These are phyloP conservation scores for Hsuehochloa calcarea DNA, from an alignment of 176 grass and related monocot species.

Conservation along the genomic window DNA sequence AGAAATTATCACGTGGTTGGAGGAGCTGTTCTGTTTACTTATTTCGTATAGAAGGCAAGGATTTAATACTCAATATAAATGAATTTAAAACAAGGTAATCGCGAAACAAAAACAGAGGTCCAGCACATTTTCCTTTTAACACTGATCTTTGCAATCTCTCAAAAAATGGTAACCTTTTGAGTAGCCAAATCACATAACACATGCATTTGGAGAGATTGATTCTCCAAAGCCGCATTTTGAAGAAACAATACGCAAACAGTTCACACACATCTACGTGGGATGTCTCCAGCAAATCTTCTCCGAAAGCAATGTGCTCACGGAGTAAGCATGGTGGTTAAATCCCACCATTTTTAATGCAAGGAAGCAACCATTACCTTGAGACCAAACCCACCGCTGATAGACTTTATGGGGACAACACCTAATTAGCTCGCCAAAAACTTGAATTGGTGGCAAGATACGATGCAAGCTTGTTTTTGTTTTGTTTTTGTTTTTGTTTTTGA, in stretches of 20 bases:
- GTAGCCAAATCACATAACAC: background rate
- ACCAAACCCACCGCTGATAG: slow-evolving; percentile 26
- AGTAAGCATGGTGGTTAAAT: slow-evolving; percentile 21
- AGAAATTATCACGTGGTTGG: slow-evolving; percentile 23
- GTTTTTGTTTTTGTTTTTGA: too few relatives aligned
- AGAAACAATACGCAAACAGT: background rate
- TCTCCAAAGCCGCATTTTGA: background rate
- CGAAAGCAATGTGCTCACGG: slow-evolving; percentile 16
- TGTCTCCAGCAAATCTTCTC: background rate
- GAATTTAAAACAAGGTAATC: background rate
- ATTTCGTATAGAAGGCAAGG: background rate
- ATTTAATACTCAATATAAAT: background rate
- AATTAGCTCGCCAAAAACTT: slow-evolving; percentile 36
- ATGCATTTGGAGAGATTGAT: background rate
- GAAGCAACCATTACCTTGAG: slow-evolving; percentile 36
- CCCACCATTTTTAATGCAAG: background rate
- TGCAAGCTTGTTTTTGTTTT: background rate
- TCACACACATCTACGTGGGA: background rate
- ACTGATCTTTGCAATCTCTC: background rate
- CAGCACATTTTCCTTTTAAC: background rate
- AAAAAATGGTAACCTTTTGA: background rate
- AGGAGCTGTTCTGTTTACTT: background rate
- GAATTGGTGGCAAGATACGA: slow-evolving; percentile 35
- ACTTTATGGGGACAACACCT: background rate
- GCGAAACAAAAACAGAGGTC: background rate